Evolutionary conservation across 1,284 basidiomycete genomes (phyloP).

Genomic region (Puccinia novopanici): DNA sequence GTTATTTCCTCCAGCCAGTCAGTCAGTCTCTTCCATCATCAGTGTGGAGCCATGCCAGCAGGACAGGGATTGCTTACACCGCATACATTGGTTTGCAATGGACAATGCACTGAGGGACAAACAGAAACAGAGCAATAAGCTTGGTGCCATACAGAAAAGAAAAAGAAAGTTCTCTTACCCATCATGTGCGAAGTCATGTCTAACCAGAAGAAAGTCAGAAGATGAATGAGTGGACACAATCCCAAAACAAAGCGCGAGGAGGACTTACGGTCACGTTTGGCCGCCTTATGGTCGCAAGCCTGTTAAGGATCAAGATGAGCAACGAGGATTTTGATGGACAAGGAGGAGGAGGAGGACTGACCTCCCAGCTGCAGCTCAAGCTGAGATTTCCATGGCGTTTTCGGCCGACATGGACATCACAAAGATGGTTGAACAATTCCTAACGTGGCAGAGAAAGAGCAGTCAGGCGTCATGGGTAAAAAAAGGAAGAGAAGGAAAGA

Average conservation of each 20-base stretch:
- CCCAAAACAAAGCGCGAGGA: background rate
- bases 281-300: constrained; percentile 42
- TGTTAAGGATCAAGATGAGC: background rate
- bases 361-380: constrained; percentile 43
- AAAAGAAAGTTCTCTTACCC: constrained; percentile 8
- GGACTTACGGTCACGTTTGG: constrained; percentile 47
- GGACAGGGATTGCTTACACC: constrained; percentile 22
- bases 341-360: background rate
- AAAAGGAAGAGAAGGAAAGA: too few species aligned
- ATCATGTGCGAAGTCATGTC: constrained; percentile 51
- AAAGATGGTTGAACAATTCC: constrained; percentile 50
- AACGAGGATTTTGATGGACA: background rate
- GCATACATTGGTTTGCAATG: constrained; percentile 47
- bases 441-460: background rate
- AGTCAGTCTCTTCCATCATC: background rate
- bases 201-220: background rate
- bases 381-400: constrained; percentile 49
- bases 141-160: background rate
- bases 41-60: background rate
- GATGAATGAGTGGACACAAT: background rate
- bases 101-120: constrained; percentile 39
- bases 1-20: background rate
- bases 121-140: background rate
- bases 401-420: constrained; percentile 38
- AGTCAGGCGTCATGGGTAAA: background rate